phyloP scores from a whole-genome alignment of 352 stramenopile species.

The Thalassiosira ordinaria region DNA sequence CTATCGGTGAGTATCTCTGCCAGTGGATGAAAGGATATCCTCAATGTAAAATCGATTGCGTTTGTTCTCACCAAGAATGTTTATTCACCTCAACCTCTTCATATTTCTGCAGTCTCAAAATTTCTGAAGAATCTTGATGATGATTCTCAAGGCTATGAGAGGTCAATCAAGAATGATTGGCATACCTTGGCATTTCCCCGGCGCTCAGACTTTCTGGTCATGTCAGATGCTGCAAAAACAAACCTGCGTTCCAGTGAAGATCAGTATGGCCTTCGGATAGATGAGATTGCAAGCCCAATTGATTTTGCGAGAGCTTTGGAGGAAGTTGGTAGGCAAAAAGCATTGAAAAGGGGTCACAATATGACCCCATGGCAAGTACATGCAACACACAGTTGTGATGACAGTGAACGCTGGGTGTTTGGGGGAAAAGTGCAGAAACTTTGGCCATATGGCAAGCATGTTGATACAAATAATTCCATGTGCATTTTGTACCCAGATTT shows the following conservation, averaged over 20 bases:
- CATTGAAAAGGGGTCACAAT: conserved; percentile 20
- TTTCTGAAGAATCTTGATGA: conserved; percentile 44
- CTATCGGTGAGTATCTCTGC: conserved; percentile 39
- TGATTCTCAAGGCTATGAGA: conserved; percentile 27
- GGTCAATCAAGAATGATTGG: conserved; percentile 49
- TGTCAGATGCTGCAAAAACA: conserved; percentile 37
- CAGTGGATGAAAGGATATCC: too few relatives aligned
- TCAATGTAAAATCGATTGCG: too few relatives aligned
- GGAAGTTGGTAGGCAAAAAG: conserved; percentile 37
- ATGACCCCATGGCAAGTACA: conserved; percentile 34
- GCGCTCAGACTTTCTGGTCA: conserved; percentile 70
- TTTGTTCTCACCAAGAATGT: too few relatives aligned
- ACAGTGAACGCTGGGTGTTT: conserved; percentile 63
- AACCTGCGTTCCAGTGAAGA: conserved; percentile 52
- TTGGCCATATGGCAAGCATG: conserved; percentile 53
- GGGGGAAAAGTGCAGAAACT: conserved; percentile 49
- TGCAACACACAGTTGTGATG: conserved; percentile 43
- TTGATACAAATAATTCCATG: neutral
- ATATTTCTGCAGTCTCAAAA: conserved; percentile 28
- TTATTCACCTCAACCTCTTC: too few relatives aligned
- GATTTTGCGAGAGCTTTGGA: conserved; percentile 67
- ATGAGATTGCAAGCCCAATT: conserved; percentile 35
- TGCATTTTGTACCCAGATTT: conserved; percentile 67
- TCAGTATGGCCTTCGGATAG: conserved; percentile 61
- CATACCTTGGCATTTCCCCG: conserved; percentile 48